Conservation (phyloP, 768 basidiomycete species). For the Auricularia sp. region DNA sequence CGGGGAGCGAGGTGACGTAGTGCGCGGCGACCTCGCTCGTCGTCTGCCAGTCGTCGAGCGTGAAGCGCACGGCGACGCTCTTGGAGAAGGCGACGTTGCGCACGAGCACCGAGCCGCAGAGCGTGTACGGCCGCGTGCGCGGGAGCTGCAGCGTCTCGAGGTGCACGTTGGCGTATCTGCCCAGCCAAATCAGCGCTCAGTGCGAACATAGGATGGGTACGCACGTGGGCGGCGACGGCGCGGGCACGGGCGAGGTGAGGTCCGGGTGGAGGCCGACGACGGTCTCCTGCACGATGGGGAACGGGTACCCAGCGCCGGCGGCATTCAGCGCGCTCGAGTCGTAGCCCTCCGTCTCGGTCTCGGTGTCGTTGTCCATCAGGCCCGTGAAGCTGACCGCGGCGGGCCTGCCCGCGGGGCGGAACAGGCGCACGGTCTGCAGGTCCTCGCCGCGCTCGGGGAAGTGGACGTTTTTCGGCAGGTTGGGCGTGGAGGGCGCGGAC, state of each 20-base stretch:
- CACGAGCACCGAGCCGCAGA: conserved; percentile 70
- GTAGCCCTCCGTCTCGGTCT: conserved; percentile 9
- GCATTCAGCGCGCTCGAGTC: conserved; percentile 3
- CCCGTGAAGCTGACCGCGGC: conserved; percentile 3
- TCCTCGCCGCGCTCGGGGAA: conserved; percentile 18
- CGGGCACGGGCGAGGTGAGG: conserved; percentile 3
- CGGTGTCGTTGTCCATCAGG: conserved; percentile 2
- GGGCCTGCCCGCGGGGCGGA: conserved; percentile 3
- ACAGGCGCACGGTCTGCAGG: conserved; percentile 8
- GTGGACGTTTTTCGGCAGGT: conserved; percentile 27
- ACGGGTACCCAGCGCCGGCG: not conserved
- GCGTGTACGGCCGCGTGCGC: conserved; percentile 23
- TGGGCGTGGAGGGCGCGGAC: not conserved
- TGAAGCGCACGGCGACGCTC: conserved; percentile 81
- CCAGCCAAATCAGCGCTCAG: too few species aligned
- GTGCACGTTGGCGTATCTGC: conserved; percentile 23
- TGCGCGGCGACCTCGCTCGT: conserved; percentile 84
- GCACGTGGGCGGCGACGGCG: not conserved
- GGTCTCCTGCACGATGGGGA: not conserved
- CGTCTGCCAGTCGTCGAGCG: conserved; percentile 92
- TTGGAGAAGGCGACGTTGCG: conserved; percentile 84
- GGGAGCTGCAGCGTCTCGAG: conserved; percentile 30
- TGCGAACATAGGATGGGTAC: not conserved
- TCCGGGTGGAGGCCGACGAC: conserved; percentile 4
- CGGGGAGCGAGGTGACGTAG: conserved; percentile 38